Conservation (phyloP, 208 protist species). For the Angomonas desouzai region DNA sequence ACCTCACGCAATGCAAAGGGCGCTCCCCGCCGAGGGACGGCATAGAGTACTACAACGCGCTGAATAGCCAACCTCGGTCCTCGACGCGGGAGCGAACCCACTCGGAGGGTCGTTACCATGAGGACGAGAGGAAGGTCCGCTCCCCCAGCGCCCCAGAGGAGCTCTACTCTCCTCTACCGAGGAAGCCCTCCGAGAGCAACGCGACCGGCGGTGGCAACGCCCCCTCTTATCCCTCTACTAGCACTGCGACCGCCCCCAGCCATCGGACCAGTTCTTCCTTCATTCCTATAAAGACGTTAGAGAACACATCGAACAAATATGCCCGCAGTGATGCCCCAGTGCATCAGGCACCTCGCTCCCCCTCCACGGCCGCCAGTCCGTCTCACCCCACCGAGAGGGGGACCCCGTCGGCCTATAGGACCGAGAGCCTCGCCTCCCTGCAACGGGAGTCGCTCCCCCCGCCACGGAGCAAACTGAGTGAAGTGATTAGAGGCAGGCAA, state of each 20-base stretch:
- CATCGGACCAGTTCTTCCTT: background rate
- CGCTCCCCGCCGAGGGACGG: slow-evolving; percentile 11
- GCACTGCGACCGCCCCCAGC: background rate
- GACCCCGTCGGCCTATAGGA: background rate
- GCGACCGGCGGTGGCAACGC: too few relatives aligned
- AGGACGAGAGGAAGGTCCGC: background rate
- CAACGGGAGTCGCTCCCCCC: background rate
- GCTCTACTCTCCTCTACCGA: slow-evolving; percentile 3
- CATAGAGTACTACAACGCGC: slow-evolving; percentile 24
- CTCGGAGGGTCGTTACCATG: background rate
- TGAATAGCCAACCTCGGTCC: slow-evolving; percentile 14
- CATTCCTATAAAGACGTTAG: background rate
- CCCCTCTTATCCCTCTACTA: too few relatives aligned
- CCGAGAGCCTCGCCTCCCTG: background rate
- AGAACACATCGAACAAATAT: background rate
- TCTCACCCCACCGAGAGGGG: background rate
- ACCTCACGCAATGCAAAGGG: slow-evolving; percentile 27
- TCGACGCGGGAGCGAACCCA: background rate
- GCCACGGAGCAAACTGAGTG: background rate
- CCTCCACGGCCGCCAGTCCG: too few relatives aligned
- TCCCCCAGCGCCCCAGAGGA: background rate
- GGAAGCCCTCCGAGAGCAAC: slow-evolving; percentile 1
- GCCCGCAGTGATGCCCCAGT: background rate
- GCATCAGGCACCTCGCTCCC: too few relatives aligned
- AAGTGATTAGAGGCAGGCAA: background rate